These are phyloP conservation scores for Aplosporella prunicola DNA, from an alignment of 2,329 filamentous ascomycete species.

Conservation along the genomic window DNA sequence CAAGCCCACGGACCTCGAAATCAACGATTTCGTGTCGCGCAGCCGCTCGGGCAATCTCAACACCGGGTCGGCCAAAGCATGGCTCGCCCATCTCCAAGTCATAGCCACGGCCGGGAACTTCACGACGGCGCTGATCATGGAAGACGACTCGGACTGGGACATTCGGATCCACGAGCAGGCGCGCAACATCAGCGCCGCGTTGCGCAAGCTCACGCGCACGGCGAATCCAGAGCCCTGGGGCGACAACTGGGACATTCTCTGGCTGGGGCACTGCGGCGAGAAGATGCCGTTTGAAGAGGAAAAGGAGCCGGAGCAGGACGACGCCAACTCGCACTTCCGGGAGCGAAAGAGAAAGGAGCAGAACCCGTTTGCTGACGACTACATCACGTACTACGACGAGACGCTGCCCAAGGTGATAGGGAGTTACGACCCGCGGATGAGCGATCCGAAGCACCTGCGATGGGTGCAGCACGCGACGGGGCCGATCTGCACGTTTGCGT, in stretches of 20 bases:
- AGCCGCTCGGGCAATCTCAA: slow-evolving; percentile 2
- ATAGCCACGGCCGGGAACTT: slow-evolving; percentile 2
- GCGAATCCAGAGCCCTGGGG: slow-evolving; percentile 3
- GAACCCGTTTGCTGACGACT: slow-evolving; percentile 7
- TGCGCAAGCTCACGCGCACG: slow-evolving; percentile 5
- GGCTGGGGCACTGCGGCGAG: slow-evolving; percentile 10
- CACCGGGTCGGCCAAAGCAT: slow-evolving; percentile 7
- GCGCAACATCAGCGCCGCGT: slow-evolving; percentile 1
- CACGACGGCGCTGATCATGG: slow-evolving; percentile 10
- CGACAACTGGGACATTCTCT: slow-evolving; percentile 10
- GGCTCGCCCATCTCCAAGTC: slow-evolving; percentile 13
- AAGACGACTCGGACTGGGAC: slow-evolving; percentile 14
- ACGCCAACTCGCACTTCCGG: no score
- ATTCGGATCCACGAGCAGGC: slow-evolving; percentile 7
- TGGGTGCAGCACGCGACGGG: slow-evolving; percentile 9
- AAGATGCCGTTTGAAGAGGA: slow-evolving; percentile 5
- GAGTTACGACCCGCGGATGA: slow-evolving; percentile 9
- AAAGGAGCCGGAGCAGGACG: background rate
- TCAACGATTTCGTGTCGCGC: background rate
- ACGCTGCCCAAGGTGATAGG: slow-evolving; percentile 6
- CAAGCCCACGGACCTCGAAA: background rate
- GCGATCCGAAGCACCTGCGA: slow-evolving; percentile 4
- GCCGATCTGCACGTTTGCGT: slow-evolving; percentile 14
- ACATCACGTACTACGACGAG: slow-evolving; percentile 8
- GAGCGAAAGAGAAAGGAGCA: background rate